Base-by-base conservation (phyloP, 2,329 filamentous ascomycete genomes). In the Exophiala oligosperma region DNA sequence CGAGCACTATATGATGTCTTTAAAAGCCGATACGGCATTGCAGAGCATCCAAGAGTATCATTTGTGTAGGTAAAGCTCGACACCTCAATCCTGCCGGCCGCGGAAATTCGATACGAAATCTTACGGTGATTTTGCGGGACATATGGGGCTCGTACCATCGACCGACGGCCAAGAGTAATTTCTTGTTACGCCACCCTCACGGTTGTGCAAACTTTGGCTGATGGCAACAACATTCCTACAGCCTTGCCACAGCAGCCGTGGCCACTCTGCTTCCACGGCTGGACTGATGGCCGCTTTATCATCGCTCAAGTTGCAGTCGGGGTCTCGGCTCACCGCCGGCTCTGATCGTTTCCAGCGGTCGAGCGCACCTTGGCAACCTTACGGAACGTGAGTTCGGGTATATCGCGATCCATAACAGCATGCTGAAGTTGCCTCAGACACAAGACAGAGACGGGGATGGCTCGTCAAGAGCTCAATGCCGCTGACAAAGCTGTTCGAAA, bases 401-500 rank as follows among this genome's bases (percentile, higher is more conserved):
- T 23, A 53, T 53, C 32, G 37, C 21, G 48, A 32, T 53, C 51
- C n/a, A 46, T 26, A 46, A 43, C 40, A 53, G n/a, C 37, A 53
- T 46, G 26, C 51, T 53, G 40, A 53, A 53, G 51, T 46, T 9
- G 11, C 32, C 40, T 53, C 49, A 53, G 51, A 53, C 51, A 53
- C 40, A 23, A 53, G 51, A 53, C 51, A 53, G 51, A 92, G 59
- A 89, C 86, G 1, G 90, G 90, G 58, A 92, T 93, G 89, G 81
- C 83, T 23, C 85, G 90, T 1, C 81, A 93, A 1, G 78, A 89
- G 1, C 79, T 93, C 23, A 86, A 85, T 1, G 84, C 91, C 65
- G 77, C 84, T 2, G 90, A 93, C 70, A 89, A 87, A 68, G 73
- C 82, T 66, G 89, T 82, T 11, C 83, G 90, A 46, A 83, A 89